Evolutionary conservation across 805 yeast genomes (phyloP), one percentile per base, ranked within the genome.

Genomic region (Jamesozyma lodderae): DNA sequence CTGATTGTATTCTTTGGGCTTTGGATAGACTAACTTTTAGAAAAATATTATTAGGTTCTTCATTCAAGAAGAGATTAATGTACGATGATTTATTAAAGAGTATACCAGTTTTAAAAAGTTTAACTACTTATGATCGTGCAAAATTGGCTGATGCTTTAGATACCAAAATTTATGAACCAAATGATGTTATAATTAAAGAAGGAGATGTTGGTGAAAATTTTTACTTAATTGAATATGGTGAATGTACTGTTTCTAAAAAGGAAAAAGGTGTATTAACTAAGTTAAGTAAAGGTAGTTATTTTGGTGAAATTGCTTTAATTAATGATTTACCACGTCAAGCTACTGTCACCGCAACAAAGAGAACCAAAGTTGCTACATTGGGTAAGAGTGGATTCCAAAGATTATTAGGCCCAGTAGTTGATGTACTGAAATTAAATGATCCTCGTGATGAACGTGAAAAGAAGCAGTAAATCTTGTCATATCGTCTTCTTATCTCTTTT

Each of bases 311-410:
- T 46, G 97, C 98, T 3, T 68, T 92, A 51, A 70, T 92, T 50
- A 82, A 88, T 53, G 95, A 92, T 57, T 67, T 78, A 41, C 97
- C 97, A 44, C 77, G 98, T 63, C 92, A 84, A 57, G 98, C 98
- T 23, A 81, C 95, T 4, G 92, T 92, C 27, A 76, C 71, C 36
- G 95, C 96, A 1, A 66, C 71, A 14, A 73, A 80, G 36, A 69
- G 69, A 30, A 78, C 92, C 21, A 83, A 83, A 53, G 94, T 88
- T 28, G 97, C 94, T n/a, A 81, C 92, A 3, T 71, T 92, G 51
- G 94, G 85, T 44, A 86, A 90, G 66, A 74, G 81, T 44, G 97
- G 96, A 0, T 92, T 92, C 68, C 88, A 86, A 63, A 77, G 97
- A 62, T 70, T 92, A 49, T 70, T 92, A 45, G 98, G 98, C 2